phyloP scores from a whole-genome alignment of 441 rosid species.

The Jatropha podagrica region DNA sequence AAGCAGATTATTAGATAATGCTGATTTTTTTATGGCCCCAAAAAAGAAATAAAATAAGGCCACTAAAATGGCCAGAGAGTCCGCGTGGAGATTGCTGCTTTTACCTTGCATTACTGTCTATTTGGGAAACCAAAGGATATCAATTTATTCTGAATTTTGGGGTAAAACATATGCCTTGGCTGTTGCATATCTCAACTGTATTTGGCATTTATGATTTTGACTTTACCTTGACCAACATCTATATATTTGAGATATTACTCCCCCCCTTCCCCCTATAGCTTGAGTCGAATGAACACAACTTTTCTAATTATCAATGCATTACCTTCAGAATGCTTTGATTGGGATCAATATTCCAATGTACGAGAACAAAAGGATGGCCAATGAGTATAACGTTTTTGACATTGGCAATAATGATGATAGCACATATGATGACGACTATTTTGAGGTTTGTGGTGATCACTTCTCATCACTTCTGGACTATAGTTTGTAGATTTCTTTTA shows the following conservation, averaged over 20 bases:
- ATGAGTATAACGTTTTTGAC: constrained; percentile 50
- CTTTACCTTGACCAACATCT: not conserved
- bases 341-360: constrained; percentile 76
- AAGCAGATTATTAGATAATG: not conserved
- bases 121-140: not conserved
- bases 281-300: constrained; percentile 13
- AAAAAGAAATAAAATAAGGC: not conserved
- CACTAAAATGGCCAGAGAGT: not conserved
- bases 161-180: not conserved
- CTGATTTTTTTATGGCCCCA: not conserved
- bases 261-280: not conserved
- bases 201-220: not conserved
- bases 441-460: constrained; percentile 53
- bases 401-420: constrained; percentile 44
- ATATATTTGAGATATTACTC: not conserved
- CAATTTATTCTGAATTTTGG: too few species aligned
- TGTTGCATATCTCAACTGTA: not conserved
- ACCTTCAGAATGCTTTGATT: constrained; percentile 69
- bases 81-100: not conserved
- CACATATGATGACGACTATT: constrained; percentile 58
- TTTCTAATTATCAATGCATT: constrained; percentile 18
- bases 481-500: constrained; percentile 10
- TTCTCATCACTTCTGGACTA: constrained; percentile 22
- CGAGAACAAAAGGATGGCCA: constrained; percentile 48
- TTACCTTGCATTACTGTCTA: not conserved